A percentile compares a stretch with the other conserved stretches of the same genome.
Evolutionary conservation across 148 eudicot genomes (phyloP).

Genomic region (Silene conica): DNA sequence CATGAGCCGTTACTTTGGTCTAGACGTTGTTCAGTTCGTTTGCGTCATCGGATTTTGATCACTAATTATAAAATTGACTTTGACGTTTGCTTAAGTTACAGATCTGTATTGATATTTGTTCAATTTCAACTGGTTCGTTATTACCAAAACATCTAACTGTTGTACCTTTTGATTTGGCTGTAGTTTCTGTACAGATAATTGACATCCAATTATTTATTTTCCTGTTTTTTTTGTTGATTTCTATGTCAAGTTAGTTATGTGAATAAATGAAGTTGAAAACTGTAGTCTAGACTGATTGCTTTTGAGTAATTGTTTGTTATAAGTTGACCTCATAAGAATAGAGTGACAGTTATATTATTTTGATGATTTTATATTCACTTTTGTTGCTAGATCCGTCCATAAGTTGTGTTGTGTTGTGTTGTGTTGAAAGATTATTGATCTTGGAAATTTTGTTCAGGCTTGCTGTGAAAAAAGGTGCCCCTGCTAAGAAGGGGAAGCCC

Average conservation of each 20-base stretch:
- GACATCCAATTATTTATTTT: no score
- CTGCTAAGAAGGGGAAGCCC: constrained; percentile 33
- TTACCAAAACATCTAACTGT: neutral
- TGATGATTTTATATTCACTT: neutral
- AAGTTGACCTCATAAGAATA: neutral
- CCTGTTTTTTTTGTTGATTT: neutral
- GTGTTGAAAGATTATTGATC: neutral
- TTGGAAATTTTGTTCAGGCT: constrained; percentile 24
- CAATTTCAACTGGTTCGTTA: neutral
- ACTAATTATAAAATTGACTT: no score
- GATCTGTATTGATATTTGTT: neutral
- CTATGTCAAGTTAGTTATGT: no score
- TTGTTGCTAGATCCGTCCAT: no score
- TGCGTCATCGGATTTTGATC: neutral
- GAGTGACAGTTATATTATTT: neutral
- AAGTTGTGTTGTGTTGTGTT: no score
- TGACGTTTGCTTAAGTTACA: neutral
- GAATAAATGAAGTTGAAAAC: neutral
- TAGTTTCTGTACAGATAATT: neutral
- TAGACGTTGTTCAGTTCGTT: neutral
- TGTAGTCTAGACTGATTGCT: constrained; percentile 15
- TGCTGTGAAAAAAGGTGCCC: constrained; percentile 43
- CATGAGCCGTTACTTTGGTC: neutral
- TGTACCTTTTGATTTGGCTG: neutral
- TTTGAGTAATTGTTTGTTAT: neutral